phyloP scores from a whole-genome alignment of 169 alveolate species.

The Ichthyophthirius multifiliis region DNA sequence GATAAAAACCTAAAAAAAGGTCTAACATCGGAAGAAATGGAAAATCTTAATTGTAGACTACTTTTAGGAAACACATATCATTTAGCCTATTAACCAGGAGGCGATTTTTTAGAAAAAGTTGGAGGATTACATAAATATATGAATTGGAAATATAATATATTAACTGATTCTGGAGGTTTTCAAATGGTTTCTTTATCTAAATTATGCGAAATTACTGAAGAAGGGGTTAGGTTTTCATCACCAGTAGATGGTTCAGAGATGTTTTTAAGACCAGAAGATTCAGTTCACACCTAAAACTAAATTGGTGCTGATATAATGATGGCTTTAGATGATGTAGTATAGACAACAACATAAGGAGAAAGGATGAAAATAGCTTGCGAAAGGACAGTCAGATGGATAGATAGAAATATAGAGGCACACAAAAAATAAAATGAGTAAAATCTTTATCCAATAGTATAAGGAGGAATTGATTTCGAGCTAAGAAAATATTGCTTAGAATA shows the following conservation, averaged over 20 bases:
- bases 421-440: conserved; percentile 88
- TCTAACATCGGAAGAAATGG: conserved; percentile 60
- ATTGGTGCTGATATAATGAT: conserved; percentile 97
- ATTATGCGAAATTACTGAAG: conserved; percentile 90
- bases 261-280: conserved; percentile 95
- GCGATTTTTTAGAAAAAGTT: conserved; percentile 84
- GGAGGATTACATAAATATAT: conserved; percentile 94
- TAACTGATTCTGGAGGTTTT: conserved; percentile 98
- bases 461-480: conserved; percentile 91
- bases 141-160: conserved; percentile 91
- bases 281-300: conserved; percentile 91
- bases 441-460: conserved; percentile 97
- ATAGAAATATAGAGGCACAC: conserved; percentile 96
- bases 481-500: conserved; percentile 85
- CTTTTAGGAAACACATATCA: conserved; percentile 97
- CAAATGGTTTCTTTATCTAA: conserved; percentile 85
- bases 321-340: conserved; percentile 98
- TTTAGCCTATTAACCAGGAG: conserved; percentile 95
- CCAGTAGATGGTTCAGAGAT: conserved; percentile 86
- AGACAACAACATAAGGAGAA: conserved; percentile 57
- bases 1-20: conserved; percentile 33
- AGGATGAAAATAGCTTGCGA: conserved; percentile 90
- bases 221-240: conserved; percentile 94
- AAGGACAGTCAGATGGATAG: conserved; percentile 94
- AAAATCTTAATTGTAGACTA: conserved; percentile 84